phyloP scores from a whole-genome alignment of 116 monocot species.

The Dioscorea cayenensis region DNA sequence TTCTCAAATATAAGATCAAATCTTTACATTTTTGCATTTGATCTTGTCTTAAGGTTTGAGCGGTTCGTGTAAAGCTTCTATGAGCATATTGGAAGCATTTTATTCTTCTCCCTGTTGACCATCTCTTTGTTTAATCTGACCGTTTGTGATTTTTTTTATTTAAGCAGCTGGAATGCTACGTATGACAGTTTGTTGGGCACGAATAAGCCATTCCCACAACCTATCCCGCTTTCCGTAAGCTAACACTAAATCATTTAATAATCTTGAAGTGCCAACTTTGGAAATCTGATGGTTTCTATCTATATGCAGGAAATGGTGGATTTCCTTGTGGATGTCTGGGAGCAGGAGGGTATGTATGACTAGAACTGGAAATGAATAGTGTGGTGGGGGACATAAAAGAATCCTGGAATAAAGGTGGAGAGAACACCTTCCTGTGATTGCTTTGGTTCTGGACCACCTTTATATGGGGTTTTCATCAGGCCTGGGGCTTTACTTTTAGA shows the following conservation, averaged over 20 bases:
- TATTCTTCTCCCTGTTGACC: not conserved
- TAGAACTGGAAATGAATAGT: constrained; percentile 11
- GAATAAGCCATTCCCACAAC: constrained; percentile 80
- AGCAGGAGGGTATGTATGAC: constrained; percentile 92
- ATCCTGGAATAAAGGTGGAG: too few species aligned
- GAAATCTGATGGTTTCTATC: too few species aligned
- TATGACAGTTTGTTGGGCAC: constrained; percentile 86
- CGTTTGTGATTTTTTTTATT: not conserved
- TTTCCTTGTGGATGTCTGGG: constrained; percentile 94
- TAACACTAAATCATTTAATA: not conserved
- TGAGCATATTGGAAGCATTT: not conserved
- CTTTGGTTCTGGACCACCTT: too few species aligned
- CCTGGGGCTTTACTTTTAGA: too few species aligned
- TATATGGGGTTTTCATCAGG: too few species aligned
- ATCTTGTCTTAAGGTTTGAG: too few species aligned
- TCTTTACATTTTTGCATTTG: too few species aligned
- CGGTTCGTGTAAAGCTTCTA: not conserved
- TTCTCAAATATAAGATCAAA: too few species aligned
- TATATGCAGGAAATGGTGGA: constrained; percentile 88
- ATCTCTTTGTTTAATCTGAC: not conserved
- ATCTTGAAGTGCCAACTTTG: too few species aligned
- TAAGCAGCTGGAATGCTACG: constrained; percentile 87
- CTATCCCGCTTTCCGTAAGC: constrained; percentile 75
- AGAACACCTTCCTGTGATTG: too few species aligned
- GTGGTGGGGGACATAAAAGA: too few species aligned